Base-by-base conservation (phyloP, 495 filamentous ascomycete genomes). In the Trichocladium uniseriatum region DNA sequence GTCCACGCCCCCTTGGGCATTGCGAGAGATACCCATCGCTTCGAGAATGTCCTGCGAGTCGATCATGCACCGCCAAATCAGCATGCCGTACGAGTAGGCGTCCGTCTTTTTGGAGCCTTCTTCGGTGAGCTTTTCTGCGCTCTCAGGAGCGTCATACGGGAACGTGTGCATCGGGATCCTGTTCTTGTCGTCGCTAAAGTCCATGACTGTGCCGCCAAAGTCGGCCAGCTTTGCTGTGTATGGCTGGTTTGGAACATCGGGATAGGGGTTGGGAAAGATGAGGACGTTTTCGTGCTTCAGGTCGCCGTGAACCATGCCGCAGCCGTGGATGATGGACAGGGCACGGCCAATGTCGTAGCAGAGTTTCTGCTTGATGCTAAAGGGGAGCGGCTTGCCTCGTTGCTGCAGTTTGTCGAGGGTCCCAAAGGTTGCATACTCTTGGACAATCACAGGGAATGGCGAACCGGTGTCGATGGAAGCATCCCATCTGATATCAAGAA, bases 261-360 rank as follows among this genome's bases (percentile, higher is more conserved):
- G 6, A 16, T 44, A 51, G 7, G 40, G 41, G 15, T 51, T 51
- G 18, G 48, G 16, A 15, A 51, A 51, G 18, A 51, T 31, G 22
- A 51, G 40, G 7, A 51, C 42, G 16, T 48, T 48, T 31, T 48
- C 44, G 20, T 53, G 51, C 44, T 48, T 48, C 7, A 53, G 45
- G 24, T 53, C 51, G 14, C 51, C 51, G 21, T 53, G 51, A 7
- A 53, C 45, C 20, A 53, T 43, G 32, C 51, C 51, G 27, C 54
- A 57, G 10, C 38, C 44, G 39, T 57, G 54, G 14, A 57, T 38
- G 40, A 53, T 53, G 44, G 45, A 53, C 6, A 57, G 18, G 35
- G 37, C 54, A 4, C 49, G 43, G 6, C 49, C 54, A 20, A 57
- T 50, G 41, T 57, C 54, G 31, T 53, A 54, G 38, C 51, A 53